A percentile compares a stretch with the other conserved stretches of the same genome.
Conservation (phyloP, 1,284 basidiomycete species). For the Fomes fomentarius region DNA sequence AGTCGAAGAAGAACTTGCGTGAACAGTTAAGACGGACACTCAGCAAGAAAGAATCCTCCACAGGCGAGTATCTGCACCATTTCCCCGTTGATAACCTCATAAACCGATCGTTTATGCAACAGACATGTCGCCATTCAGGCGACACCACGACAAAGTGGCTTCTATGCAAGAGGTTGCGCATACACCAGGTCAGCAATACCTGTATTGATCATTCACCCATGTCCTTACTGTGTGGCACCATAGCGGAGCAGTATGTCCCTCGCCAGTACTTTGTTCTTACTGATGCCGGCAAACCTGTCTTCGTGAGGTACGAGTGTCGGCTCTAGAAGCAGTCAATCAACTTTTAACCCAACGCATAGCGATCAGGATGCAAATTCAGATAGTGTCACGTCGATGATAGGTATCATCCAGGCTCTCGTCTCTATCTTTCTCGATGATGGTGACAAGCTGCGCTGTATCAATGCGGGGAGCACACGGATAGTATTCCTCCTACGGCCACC, state of each 20-base stretch:
- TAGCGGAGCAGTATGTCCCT: conserved; percentile 53
- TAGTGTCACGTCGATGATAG: conserved; percentile 80
- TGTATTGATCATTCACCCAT: neutral
- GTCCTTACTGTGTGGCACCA: neutral
- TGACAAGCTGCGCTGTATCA: conserved; percentile 82
- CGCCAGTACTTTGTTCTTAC: conserved; percentile 92
- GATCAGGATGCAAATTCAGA: conserved; percentile 55
- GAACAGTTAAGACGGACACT: conserved; percentile 73
- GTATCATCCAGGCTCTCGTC: conserved; percentile 93
- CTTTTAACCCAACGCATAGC: neutral
- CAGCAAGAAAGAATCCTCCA: conserved; percentile 46
- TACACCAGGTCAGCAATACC: conserved; percentile 28
- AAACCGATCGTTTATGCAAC: neutral
- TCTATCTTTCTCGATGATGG: conserved; percentile 88
- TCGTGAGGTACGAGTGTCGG: conserved; percentile 61
- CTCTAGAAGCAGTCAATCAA: neutral
- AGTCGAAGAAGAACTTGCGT: conserved; percentile 64
- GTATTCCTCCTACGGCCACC: conserved; percentile 87
- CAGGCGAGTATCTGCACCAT: neutral
- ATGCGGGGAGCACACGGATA: conserved; percentile 77
- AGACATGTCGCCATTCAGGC: conserved; percentile 21
- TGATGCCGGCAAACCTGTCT: conserved; percentile 94
- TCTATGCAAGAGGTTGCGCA: conserved; percentile 34
- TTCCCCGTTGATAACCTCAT: neutral
- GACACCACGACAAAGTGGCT: conserved; percentile 24